Percentiles rank a stretch among this genome's conserved stretches.
Evolutionary conservation across 176 grass and related monocot species (phyloP).

Genomic region (Stipa capillata): DNA sequence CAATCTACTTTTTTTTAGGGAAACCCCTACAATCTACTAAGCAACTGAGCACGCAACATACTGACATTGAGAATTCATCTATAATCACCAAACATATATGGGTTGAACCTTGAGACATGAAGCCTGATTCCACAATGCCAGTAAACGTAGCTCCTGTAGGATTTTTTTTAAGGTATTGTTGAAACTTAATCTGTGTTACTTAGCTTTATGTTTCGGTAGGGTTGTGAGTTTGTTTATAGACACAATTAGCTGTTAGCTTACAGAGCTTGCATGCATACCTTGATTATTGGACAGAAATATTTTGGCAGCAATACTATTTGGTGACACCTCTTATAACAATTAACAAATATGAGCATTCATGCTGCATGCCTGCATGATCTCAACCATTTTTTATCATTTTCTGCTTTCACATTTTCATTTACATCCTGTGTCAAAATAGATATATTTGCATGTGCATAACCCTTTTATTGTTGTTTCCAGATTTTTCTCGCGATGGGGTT

Average conservation of each 20-base stretch:
- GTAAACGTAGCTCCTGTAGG: not conserved
- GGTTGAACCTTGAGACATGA: not conserved
- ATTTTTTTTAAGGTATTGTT: not conserved
- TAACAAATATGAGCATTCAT: not conserved
- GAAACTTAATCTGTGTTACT: not conserved
- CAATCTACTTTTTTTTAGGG: not conserved
- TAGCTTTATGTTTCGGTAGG: not conserved
- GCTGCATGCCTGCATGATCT: not conserved
- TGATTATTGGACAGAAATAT: not conserved
- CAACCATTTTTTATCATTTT: not conserved
- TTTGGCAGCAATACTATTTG: not conserved
- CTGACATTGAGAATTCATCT: not conserved
- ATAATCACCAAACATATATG: not conserved
- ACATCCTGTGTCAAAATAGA: not conserved
- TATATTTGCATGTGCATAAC: not conserved
- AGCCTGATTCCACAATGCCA: not conserved
- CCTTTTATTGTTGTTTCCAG: not conserved
- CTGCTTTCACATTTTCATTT: not conserved
- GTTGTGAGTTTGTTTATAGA: not conserved
- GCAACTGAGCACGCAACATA: not conserved
- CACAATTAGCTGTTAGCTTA: not conserved
- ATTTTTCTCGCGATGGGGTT: slow-evolving; percentile 43
- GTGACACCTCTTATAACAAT: not conserved
- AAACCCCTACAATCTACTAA: not conserved
- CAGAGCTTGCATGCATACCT: not conserved